These are phyloP conservation scores for Geosmithia flava DNA, from an alignment of 2,329 filamentous ascomycete genomes.

Conservation along the genomic window DNA sequence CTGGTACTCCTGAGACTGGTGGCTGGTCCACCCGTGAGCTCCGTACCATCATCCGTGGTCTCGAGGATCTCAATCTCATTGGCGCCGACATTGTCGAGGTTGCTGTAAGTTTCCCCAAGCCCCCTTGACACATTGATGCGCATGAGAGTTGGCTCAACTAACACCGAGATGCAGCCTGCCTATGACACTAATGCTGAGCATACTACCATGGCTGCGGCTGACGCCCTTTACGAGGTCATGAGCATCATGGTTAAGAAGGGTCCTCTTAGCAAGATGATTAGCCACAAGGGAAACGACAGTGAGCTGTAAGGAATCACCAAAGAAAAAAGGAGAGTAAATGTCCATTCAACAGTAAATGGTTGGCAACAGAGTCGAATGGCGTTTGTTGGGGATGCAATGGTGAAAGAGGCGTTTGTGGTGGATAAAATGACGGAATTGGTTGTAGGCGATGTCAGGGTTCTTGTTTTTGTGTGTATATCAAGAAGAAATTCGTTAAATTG, in stretches of 20 bases:
- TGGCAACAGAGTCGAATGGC: neutral
- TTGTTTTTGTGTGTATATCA: too few relatives aligned
- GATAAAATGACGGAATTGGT: too few relatives aligned
- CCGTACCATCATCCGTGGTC: constrained; percentile 68
- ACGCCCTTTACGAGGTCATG: constrained; percentile 67
- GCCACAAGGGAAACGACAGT: neutral
- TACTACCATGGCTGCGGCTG: constrained; percentile 61
- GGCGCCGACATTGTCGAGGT: constrained; percentile 80
- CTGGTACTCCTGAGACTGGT: constrained; percentile 80
- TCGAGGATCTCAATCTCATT: constrained; percentile 75
- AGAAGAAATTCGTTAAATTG: too few relatives aligned
- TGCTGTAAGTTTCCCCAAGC: constrained; percentile 9
- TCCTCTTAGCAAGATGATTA: constrained; percentile 41
- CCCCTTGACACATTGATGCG: neutral
- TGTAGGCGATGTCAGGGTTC: too few relatives aligned
- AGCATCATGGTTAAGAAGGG: constrained; percentile 74
- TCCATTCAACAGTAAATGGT: neutral
- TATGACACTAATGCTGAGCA: constrained; percentile 63
- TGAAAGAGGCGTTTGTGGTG: too few relatives aligned
- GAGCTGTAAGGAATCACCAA: neutral
- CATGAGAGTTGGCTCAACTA: neutral
- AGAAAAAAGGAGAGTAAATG: neutral
- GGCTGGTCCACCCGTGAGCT: constrained; percentile 86
- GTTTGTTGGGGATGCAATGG: neutral
- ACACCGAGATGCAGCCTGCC: constrained; percentile 30